Conservation (phyloP, 2,329 filamentous ascomycete species). For the Emmonsia crescens region DNA sequence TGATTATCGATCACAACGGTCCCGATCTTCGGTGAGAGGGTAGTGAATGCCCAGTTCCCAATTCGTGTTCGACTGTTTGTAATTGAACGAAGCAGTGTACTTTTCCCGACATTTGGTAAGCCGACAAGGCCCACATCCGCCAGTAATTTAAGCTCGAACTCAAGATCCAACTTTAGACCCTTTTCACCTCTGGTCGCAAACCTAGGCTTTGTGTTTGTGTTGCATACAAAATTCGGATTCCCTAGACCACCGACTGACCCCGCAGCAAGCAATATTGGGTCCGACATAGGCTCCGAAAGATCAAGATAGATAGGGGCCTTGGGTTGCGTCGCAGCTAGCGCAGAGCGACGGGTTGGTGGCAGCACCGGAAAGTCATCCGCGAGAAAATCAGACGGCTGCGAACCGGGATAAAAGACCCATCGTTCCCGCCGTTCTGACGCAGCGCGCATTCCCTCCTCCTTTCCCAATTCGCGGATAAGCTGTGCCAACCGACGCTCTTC, state of each 20-base stretch:
- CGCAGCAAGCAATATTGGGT: constrained; percentile 73
- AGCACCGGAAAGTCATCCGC: constrained; percentile 48
- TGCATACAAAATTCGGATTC: constrained; percentile 84
- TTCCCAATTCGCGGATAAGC: constrained; percentile 22
- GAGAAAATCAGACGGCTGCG: constrained; percentile 59
- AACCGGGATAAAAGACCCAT: constrained; percentile 78
- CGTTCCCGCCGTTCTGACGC: constrained; percentile 49
- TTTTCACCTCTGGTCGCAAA: constrained; percentile 81
- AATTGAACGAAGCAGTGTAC: constrained; percentile 75
- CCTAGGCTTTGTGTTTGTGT: constrained; percentile 62
- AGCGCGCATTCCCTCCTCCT: constrained; percentile 33
- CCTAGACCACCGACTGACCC: constrained; percentile 84
- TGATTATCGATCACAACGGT: constrained; percentile 88
- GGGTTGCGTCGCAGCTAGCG: constrained; percentile 57
- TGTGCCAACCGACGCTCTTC: constrained; percentile 38
- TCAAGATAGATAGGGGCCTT: constrained; percentile 61
- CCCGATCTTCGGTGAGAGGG: constrained; percentile 85
- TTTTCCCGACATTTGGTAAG: constrained; percentile 92
- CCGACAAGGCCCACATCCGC: constrained; percentile 93
- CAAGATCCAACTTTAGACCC: constrained; percentile 65
- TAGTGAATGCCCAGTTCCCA: constrained; percentile 95
- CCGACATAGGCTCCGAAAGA: constrained; percentile 63
- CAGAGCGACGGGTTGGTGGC: constrained; percentile 45
- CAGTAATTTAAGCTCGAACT: constrained; percentile 87
- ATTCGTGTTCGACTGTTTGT: constrained; percentile 82